Conservation (phyloP, 2,329 filamentous ascomycete genomes). For the Aspergillus transmontanensis region DNA sequence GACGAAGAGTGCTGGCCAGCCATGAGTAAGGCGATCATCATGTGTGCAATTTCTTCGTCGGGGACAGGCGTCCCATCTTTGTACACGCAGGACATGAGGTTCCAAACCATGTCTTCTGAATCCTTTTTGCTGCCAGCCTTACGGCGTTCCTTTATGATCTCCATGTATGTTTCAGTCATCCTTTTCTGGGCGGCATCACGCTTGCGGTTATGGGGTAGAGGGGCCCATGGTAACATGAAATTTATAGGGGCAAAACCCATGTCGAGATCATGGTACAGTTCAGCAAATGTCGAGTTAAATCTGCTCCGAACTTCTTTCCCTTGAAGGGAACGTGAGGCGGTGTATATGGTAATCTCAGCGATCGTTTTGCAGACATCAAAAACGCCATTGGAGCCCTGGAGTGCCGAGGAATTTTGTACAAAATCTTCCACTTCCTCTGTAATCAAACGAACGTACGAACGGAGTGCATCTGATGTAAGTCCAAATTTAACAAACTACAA, state of each 20-base stretch:
- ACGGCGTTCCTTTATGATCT: constrained; percentile 75
- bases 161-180: constrained; percentile 79
- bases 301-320: constrained; percentile 78
- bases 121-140: constrained; percentile 54
- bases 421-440: constrained; percentile 73
- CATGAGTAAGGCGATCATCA: constrained; percentile 94
- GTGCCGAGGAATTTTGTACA: constrained; percentile 66
- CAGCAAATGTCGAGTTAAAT: constrained; percentile 79
- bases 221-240: constrained; percentile 86
- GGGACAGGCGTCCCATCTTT: constrained; percentile 79
- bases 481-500: constrained; percentile 64
- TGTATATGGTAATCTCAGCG: constrained; percentile 88
- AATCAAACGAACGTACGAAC: constrained; percentile 77
- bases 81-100: constrained; percentile 82
- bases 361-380: constrained; percentile 74
- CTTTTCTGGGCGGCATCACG: constrained; percentile 79
- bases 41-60: constrained; percentile 82
- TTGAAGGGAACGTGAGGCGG: constrained; percentile 81
- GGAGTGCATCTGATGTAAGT: constrained; percentile 63
- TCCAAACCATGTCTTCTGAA: constrained; percentile 82
- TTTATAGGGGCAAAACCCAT: constrained; percentile 89
- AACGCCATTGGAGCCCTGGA: constrained; percentile 69
- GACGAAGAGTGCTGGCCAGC: constrained; percentile 88
- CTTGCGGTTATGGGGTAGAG: constrained; percentile 82
- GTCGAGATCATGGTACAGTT: constrained; percentile 84